A percentile compares a stretch with the other conserved stretches of the same genome.
Evolutionary conservation across 2,329 filamentous ascomycete genomes (phyloP).

Genomic region (Cladosporium oxysporum): DNA sequence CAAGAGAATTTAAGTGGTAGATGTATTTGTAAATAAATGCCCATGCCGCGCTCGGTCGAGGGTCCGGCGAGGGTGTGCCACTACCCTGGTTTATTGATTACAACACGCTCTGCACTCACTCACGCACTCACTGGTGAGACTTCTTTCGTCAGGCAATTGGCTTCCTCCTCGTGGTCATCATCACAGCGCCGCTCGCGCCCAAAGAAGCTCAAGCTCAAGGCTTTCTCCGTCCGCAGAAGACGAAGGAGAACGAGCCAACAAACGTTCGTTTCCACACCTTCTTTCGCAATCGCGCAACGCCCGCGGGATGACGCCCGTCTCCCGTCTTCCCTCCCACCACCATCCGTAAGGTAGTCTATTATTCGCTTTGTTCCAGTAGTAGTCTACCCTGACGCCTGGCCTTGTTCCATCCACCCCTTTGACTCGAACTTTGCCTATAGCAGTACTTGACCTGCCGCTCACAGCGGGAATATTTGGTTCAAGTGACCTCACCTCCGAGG

Average conservation of each 20-base stretch:
- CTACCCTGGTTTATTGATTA: not conserved
- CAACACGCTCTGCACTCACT: not conserved
- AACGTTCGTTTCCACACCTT: not conserved
- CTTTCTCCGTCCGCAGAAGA: not conserved
- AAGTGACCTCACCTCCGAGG: not conserved
- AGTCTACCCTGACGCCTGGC: not conserved
- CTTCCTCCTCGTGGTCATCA: not conserved
- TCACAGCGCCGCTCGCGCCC: too few species aligned
- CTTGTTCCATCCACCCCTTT: slow-evolving; percentile 2
- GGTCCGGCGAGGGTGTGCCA: slow-evolving; percentile 3
- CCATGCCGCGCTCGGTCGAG: not conserved
- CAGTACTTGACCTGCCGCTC: not conserved
- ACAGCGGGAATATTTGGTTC: not conserved
- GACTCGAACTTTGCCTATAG: not conserved
- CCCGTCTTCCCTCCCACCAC: not conserved
- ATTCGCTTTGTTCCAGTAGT: not conserved
- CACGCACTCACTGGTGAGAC: not conserved
- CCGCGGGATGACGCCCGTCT: slow-evolving; percentile 1
- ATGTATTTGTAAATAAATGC: not conserved
- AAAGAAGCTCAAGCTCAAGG: not conserved
- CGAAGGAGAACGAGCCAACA: not conserved
- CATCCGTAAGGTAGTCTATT: not conserved
- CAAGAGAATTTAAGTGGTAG: not conserved
- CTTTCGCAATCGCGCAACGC: not conserved
- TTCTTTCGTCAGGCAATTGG: not conserved